These are phyloP conservation scores for Periconia digitata DNA, from an alignment of 2,329 filamentous ascomycete genomes.

Conservation along the genomic window DNA sequence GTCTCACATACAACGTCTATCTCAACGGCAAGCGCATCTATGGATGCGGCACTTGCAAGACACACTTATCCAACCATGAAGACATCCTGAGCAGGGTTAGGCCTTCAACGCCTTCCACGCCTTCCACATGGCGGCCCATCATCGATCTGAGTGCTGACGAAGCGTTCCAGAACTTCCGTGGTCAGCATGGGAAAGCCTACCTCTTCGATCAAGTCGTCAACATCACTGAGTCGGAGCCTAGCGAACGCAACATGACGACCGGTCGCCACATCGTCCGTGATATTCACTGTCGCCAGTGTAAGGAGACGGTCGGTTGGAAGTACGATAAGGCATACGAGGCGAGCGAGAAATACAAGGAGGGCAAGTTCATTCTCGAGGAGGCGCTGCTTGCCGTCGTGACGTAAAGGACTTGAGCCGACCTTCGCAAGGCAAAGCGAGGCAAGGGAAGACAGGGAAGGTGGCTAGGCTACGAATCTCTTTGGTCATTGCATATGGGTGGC, in stretches of 20 bases:
- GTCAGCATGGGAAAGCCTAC: conserved; percentile 97
- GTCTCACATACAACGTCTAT: conserved; percentile 88
- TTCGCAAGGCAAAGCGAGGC: too few species aligned
- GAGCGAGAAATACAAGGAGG: conserved; percentile 97
- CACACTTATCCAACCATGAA: conserved; percentile 91
- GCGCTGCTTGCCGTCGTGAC: conserved; percentile 81
- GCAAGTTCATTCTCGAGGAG: conserved; percentile 94
- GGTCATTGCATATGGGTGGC: conserved; percentile 26
- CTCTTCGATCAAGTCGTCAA: conserved; percentile 96
- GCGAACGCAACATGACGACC: conserved; percentile 97
- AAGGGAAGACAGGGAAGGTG: not conserved
- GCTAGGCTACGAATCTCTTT: conserved; percentile 1
- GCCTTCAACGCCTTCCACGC: too few species aligned
- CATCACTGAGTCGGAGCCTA: conserved; percentile 77
- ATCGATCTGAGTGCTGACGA: conserved; percentile 13
- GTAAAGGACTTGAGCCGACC: conserved; percentile 37
- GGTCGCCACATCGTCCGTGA: conserved; percentile 92
- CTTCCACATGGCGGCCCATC: not conserved
- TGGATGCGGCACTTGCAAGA: conserved; percentile 90
- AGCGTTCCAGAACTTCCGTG: conserved; percentile 80
- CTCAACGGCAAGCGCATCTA: conserved; percentile 85
- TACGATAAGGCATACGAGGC: conserved; percentile 96
- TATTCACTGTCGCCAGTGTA: conserved; percentile 88
- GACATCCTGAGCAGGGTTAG: conserved; percentile 89
- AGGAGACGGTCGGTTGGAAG: conserved; percentile 94